phyloP scores from a whole-genome alignment of 805 yeast genomes.

The Candida jianshihensis region DNA sequence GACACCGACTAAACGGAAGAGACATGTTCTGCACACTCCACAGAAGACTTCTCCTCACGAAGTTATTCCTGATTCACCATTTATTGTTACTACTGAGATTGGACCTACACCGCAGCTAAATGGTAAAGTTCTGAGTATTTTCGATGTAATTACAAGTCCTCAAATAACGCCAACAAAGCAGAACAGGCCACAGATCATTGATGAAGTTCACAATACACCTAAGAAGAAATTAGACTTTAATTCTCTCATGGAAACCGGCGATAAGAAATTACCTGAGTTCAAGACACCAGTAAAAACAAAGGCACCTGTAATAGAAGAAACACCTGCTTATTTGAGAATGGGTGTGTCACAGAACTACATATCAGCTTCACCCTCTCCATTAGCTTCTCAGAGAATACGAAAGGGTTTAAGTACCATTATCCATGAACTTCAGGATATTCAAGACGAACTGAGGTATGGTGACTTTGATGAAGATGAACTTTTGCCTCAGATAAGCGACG shows the following conservation, averaged over 20 bases:
- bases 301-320: constrained; percentile 13
- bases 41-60: constrained; percentile 18
- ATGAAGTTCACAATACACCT: constrained; percentile 6
- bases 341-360: constrained; percentile 1
- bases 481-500: constrained; percentile 13
- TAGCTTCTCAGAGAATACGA: constrained; percentile 20
- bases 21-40: constrained; percentile 13
- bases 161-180: constrained; percentile 10
- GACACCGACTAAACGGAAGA: constrained; percentile 3
- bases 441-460: constrained; percentile 21
- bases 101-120: constrained; percentile 88
- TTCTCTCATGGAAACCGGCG: constrained; percentile 3
- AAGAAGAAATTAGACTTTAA: constrained; percentile 8
- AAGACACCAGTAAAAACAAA: constrained; percentile 14
- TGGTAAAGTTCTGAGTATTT: constrained; percentile 68
- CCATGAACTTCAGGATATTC: constrained; percentile 36
- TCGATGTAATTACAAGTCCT: constrained; percentile 36
- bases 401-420: constrained; percentile 39
- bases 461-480: constrained; percentile 15
- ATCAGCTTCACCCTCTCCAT: constrained; percentile 23
- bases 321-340: constrained; percentile 38
- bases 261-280: constrained; percentile 1
- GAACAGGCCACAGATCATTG: background rate
- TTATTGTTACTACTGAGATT: constrained; percentile 31
- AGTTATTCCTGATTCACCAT: constrained; percentile 2